phyloP scores from a whole-genome alignment of 306 rosid genomes.

The Morella rubra region DNA sequence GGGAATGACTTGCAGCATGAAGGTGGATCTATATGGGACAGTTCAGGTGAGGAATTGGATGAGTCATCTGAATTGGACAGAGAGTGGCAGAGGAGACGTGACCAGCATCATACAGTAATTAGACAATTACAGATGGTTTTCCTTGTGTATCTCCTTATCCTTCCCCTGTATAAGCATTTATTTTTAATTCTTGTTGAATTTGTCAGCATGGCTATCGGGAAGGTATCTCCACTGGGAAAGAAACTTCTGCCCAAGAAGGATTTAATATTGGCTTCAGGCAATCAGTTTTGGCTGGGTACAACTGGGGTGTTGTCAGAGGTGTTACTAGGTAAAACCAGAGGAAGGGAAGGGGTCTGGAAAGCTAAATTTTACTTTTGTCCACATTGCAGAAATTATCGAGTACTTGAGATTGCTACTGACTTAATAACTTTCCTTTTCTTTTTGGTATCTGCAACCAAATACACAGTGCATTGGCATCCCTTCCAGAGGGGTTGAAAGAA shows the following conservation, averaged over 20 bases:
- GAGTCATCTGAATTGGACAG: conserved; percentile 49
- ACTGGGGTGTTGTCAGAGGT: conserved; percentile 83
- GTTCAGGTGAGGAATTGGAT: conserved; percentile 48
- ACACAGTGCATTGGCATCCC: conserved; percentile 69
- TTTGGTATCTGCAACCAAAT: conserved; percentile 26
- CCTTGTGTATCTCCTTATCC: conserved; percentile 9
- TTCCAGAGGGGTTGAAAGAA: conserved; percentile 64
- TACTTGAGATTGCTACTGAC: not conserved
- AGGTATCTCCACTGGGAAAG: conserved; percentile 77
- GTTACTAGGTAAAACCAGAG: conserved; percentile 58
- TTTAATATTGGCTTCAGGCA: conserved; percentile 76
- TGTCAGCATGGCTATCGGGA: conserved; percentile 79
- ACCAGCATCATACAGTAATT: conserved; percentile 68
- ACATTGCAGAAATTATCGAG: not conserved
- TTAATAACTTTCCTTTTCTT: conserved; percentile 8
- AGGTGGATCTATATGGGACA: conserved; percentile 46
- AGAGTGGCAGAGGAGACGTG: conserved; percentile 75
- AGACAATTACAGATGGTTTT: conserved; percentile 7
- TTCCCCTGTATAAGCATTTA: not conserved
- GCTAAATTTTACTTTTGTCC: not conserved
- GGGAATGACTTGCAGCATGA: conserved; percentile 37
- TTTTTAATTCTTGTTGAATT: conserved; percentile 2
- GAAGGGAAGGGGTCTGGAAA: not conserved
- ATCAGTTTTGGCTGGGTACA: conserved; percentile 60
- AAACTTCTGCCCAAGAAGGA: conserved; percentile 84